Percentiles rank a stretch among this genome's conserved stretches.
Evolutionary conservation across 192 early-diverging fungal species (phyloP).

Genomic region (Allomyces javanicus): DNA sequence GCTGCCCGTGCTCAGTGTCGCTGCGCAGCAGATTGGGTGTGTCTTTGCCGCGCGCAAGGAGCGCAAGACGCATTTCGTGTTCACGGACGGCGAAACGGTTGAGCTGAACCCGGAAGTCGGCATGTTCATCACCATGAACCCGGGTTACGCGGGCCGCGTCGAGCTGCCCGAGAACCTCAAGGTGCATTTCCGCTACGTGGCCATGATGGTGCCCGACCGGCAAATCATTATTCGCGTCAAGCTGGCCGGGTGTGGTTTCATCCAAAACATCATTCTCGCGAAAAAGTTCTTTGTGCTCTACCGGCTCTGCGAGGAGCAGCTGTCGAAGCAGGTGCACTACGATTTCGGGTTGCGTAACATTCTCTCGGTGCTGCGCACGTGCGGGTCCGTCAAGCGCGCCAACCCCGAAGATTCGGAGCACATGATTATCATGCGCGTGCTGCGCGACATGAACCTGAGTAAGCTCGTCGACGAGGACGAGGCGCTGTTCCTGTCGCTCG

Average conservation of each 20-base stretch:
- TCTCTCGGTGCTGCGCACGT: constrained; percentile 92
- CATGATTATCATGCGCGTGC: constrained; percentile 82
- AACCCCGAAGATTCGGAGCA: constrained; percentile 63
- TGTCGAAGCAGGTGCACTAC: constrained; percentile 91
- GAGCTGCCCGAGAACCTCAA: constrained; percentile 97
- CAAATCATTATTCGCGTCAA: constrained; percentile 98
- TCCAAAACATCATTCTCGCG: constrained; percentile 75
- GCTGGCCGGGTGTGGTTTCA: constrained; percentile 98
- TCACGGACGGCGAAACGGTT: constrained; percentile 85
- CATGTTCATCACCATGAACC: constrained; percentile 98
- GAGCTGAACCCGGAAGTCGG: constrained; percentile 76
- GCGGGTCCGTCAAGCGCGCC: constrained; percentile 85
- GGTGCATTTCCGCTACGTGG: constrained; percentile 95
- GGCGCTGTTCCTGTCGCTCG: constrained; percentile 56
- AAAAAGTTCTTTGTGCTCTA: constrained; percentile 94
- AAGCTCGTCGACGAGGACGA: constrained; percentile 96
- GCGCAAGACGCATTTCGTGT: constrained; percentile 11
- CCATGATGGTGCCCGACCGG: constrained; percentile 96
- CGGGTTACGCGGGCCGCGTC: constrained; percentile 94
- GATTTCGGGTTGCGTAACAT: constrained; percentile 97
- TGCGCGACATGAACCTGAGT: constrained; percentile 88
- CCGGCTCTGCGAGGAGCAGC: constrained; percentile 80
- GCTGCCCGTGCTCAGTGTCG: constrained; percentile 91
- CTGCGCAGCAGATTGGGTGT: constrained; percentile 96
- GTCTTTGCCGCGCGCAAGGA: constrained; percentile 64